Evolutionary conservation across 176 grass and related monocot genomes (phyloP).

Genomic region (Oryza brachyantha): DNA sequence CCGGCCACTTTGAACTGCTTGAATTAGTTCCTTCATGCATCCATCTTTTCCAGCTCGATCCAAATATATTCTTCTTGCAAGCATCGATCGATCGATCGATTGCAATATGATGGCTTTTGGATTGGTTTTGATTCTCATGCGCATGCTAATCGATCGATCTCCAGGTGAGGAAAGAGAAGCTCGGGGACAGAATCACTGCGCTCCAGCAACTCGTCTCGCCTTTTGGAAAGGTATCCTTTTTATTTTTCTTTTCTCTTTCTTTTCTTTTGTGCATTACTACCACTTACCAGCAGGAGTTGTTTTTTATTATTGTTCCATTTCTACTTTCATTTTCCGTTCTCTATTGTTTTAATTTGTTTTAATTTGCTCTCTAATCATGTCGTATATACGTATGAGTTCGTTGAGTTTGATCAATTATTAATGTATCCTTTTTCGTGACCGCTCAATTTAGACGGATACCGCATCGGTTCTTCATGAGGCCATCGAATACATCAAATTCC

Average conservation of each 20-base stretch:
- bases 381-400: not conserved
- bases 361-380: not conserved
- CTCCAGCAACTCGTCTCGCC: slow-evolving; percentile 97
- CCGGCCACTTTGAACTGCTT: too few species aligned
- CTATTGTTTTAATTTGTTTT: not conserved
- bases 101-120: not conserved
- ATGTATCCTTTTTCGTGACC: not conserved
- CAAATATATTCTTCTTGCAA: not conserved
- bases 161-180: slow-evolving; percentile 96
- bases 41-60: not conserved
- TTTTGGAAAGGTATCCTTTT: slow-evolving; percentile 99
- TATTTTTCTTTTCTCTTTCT: not conserved
- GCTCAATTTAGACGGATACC: slow-evolving; percentile 62
- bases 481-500: slow-evolving; percentile 88
- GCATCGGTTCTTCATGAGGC: slow-evolving; percentile 99
- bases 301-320: not conserved
- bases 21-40: not conserved
- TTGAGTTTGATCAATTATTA: not conserved
- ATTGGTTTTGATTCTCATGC: slow-evolving; percentile 22
- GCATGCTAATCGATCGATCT: not conserved
- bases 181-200: slow-evolving; percentile 98
- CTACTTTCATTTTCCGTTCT: not conserved
- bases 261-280: slow-evolving; percentile 24
- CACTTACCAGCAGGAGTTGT: not conserved
- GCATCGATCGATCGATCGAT: too few species aligned